Evolutionary conservation across 2,329 filamentous ascomycete genomes (phyloP).

Genomic region (Myotisia sp.): DNA sequence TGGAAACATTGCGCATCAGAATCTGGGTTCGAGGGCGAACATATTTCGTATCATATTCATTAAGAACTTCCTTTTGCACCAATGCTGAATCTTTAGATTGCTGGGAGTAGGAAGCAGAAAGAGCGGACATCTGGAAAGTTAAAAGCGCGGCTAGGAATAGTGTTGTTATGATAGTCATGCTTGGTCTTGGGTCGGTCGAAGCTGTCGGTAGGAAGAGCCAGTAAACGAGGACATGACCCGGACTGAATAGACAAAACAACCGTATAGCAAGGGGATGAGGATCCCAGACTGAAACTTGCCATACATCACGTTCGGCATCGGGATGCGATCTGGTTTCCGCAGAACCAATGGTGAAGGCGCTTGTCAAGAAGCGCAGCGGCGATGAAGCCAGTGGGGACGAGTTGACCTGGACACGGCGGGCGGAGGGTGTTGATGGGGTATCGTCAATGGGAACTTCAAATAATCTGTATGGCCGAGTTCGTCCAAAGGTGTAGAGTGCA

Average conservation of each 20-base stretch:
- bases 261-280: constrained; percentile 70
- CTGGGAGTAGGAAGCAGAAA: constrained; percentile 62
- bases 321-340: constrained; percentile 77
- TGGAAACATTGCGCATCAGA: constrained; percentile 61
- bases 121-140: constrained; percentile 58
- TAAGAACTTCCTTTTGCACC: constrained; percentile 80
- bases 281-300: constrained; percentile 91
- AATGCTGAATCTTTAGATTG: constrained; percentile 73
- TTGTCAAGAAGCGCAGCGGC: constrained; percentile 60
- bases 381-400: constrained; percentile 66
- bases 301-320: constrained; percentile 62
- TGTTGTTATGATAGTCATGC: constrained; percentile 70
- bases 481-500: constrained; percentile 64
- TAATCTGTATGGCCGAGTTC: constrained; percentile 74
- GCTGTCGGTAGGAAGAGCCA: constrained; percentile 71
- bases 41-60: constrained; percentile 92
- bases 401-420: constrained; percentile 74
- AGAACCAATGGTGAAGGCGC: constrained; percentile 50
- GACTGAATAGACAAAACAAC: constrained; percentile 82
- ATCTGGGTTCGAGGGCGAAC: constrained; percentile 82
- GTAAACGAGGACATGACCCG: constrained; percentile 83
- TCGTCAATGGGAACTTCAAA: constrained; percentile 77
- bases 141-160: constrained; percentile 62
- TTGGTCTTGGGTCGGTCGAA: constrained; percentile 63
- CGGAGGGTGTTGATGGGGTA: constrained; percentile 65